A percentile compares a stretch with the other conserved stretches of the same genome.
Evolutionary conservation across 768 basidiomycete species (phyloP).

Genomic region (Cystofilobasidium bisporidii): DNA sequence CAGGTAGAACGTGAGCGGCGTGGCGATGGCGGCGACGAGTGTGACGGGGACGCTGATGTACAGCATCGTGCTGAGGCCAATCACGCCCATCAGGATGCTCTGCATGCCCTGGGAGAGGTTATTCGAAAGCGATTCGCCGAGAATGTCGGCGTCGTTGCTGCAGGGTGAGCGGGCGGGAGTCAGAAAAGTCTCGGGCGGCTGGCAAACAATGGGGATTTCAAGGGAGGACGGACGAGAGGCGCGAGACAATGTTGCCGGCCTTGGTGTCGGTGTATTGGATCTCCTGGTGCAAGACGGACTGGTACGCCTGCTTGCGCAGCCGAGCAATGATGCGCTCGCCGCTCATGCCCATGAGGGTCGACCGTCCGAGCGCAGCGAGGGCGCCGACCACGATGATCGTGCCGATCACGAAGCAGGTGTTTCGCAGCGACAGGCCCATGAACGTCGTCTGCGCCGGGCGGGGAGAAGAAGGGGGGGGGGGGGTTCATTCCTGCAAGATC

Average conservation of each 20-base stretch:
- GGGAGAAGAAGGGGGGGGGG: too few species aligned
- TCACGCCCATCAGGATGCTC: constrained; percentile 15
- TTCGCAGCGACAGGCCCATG: constrained; percentile 14
- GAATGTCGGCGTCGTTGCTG: constrained; percentile 24
- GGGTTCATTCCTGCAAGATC: too few species aligned
- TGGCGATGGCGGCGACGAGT: constrained; percentile 4
- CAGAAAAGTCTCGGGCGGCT: background rate
- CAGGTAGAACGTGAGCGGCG: constrained; percentile 8
- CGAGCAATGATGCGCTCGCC: constrained; percentile 27
- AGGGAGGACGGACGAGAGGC: constrained; percentile 12
- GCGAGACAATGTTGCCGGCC: constrained; percentile 25
- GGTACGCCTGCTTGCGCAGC: constrained; percentile 24
- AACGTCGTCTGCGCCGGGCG: constrained; percentile 14
- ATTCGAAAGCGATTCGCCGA: constrained; percentile 21
- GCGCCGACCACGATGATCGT: constrained; percentile 18
- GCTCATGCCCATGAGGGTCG: constrained; percentile 20
- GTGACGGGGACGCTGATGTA: constrained; percentile 25
- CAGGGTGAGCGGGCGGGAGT: background rate
- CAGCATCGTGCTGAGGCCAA: constrained; percentile 19
- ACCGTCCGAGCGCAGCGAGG: constrained; percentile 15
- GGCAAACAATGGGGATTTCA: background rate
- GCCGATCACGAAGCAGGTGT: constrained; percentile 2
- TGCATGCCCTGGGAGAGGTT: constrained; percentile 14
- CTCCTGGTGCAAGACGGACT: constrained; percentile 23
- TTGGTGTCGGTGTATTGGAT: constrained; percentile 26